A percentile compares a stretch with the other conserved stretches of the same genome.
Evolutionary conservation across 306 rosid genomes (phyloP).

Genomic region (Quillaja saponaria): DNA sequence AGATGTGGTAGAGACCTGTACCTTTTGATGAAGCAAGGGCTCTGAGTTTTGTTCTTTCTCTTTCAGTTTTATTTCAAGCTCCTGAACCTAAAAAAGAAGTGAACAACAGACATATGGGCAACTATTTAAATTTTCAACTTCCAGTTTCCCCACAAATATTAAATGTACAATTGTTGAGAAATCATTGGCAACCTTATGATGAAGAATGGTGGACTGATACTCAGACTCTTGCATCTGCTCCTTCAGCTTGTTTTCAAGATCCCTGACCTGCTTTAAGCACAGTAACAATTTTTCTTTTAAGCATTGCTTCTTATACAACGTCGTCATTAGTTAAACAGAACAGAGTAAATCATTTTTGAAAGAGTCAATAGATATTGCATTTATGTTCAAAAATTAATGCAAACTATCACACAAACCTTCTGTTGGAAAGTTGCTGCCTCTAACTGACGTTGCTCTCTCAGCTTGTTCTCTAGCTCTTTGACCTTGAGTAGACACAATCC

Average conservation of each 20-base stretch:
- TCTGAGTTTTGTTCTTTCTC: slow-evolving; percentile 60
- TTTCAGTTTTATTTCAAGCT: slow-evolving; percentile 67
- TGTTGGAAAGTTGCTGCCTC: slow-evolving; percentile 58
- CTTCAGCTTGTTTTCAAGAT: slow-evolving; percentile 62
- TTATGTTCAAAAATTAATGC: too few species aligned
- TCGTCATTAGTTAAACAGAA: slow-evolving; percentile 13
- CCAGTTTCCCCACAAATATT: slow-evolving; percentile 6
- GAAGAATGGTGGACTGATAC: slow-evolving; percentile 52
- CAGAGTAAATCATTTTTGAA: background rate
- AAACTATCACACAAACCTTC: slow-evolving; percentile 48
- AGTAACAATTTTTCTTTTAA: slow-evolving; percentile 17
- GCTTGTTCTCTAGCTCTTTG: slow-evolving; percentile 69
- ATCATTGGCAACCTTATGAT: slow-evolving; percentile 59
- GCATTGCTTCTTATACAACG: background rate
- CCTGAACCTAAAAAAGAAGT: slow-evolving; percentile 53
- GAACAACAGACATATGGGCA: slow-evolving; percentile 1
- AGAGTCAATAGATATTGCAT: slow-evolving; percentile 7
- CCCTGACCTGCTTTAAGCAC: slow-evolving; percentile 56
- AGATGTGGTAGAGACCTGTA: slow-evolving; percentile 15
- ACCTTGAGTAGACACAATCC: slow-evolving; percentile 45
- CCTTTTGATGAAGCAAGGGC: slow-evolving; percentile 63
- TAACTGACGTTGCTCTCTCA: slow-evolving; percentile 59
- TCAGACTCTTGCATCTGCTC: slow-evolving; percentile 68
- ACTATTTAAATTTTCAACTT: slow-evolving; percentile 16
- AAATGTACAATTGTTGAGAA: background rate